Base-by-base conservation (phyloP, 768 basidiomycete genomes). In the Pilatotrama ljubarskyi region DNA sequence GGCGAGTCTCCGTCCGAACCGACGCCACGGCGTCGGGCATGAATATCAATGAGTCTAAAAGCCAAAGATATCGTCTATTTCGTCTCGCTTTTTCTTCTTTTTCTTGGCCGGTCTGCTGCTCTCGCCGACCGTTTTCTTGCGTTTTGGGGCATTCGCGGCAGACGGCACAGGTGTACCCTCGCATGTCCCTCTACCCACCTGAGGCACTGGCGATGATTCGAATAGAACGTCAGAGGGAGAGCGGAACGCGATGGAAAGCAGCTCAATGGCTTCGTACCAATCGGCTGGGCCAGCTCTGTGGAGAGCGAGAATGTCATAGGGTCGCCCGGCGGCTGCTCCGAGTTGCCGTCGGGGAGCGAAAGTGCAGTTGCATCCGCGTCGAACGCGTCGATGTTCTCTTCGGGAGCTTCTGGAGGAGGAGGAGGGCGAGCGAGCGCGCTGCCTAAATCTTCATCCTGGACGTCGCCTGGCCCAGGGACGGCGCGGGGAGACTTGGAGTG, bases 21-120 rank as follows among this genome's bases (percentile, higher is more conserved):
- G 36, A 24, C 18, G 50, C 50, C 50, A n/a, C n/a, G 50, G 50
- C 4, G 22, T 20, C 13, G 50, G 50, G 17, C 22, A 14, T 9
- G 29, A 22, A 38, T 15, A 17, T 25, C 24, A 24, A 14, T 25
- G 22, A 14, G 20, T 18, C 59, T 46, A 76, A 50, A 74, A 77
- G 0, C 80, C 82, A 68, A 88, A 88, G 20, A 89, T 88, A n/a
- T 80, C 81, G 63, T 89, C 87, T 37, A 89, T 89, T 66, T 87
- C 87, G 63, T 89, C 80, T 54, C 65, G 74, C 42, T 69, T 72
- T 59, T 69, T 72, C 68, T 75, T 81, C 61, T 73, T 77, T 63
- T 75, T 77, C 59, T 72, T 76, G 25, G 51, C 37, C 9, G 36
- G 50, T 62, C 74, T 78, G 25, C 55, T 63, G 10, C 53, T 46